Base-by-base conservation (phyloP, 1,284 basidiomycete genomes). In the Termitomyces sp. region DNA sequence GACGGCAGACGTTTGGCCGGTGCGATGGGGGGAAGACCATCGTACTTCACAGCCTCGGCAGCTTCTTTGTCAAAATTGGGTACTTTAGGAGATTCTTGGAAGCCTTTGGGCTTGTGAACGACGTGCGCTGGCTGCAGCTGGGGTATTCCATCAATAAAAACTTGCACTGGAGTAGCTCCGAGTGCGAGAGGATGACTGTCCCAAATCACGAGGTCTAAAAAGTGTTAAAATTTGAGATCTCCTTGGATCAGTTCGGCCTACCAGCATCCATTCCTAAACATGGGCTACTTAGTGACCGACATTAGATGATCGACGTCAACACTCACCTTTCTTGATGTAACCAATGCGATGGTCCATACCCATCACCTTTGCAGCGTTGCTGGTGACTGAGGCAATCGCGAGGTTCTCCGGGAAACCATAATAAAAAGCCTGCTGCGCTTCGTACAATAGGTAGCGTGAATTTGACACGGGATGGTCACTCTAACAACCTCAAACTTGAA, bases 351-450 rank as follows among this genome's bases (percentile, higher is more conserved):
- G 75, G 14, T 67, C 72, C 69, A 75, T 66, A 30, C 76, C 76
- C 62, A 77, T 67, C 5, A 68, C 66, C 53, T 75, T 68, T 0
- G 76, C 76, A 26, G 75, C 61, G 51, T 65, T 73, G 41, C 64
- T 72, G 2, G 84, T 96, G 11, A 96, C 86, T 2, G 89, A 75
- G 2, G 83, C 75, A 35, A 93, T 70, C 0, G 88, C 87, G 13
- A 85, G 66, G 58, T 86, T 77, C 21, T 73, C 72, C 1, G 82
- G 73, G 11, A 88, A 73, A 9, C 84, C 84, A 58, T 85, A 94
- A 64, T 86, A 90, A 64, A 91, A 83, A 0, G 88, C 91, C 66
- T 93, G 90, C 52, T 92, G 90, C 0, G 93, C 93, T 68, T 97
- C 93, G 62, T 85, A 88, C 3, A 93, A 67, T 10, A 97, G 74